Conservation (phyloP, 1,284 basidiomycete species). For the Veloporphyrellus conicus region DNA sequence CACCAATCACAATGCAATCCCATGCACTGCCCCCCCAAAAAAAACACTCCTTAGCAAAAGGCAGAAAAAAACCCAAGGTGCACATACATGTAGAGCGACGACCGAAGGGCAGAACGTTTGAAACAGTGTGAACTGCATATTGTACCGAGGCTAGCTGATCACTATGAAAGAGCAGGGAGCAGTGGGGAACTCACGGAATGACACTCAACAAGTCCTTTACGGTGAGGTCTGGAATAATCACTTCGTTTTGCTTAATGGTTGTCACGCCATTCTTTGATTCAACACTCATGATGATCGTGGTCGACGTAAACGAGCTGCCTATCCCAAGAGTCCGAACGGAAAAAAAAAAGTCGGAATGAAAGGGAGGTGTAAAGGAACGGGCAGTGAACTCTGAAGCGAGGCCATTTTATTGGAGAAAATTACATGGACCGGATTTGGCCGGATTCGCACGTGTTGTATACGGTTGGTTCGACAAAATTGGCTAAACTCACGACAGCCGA, state of each 20-base stretch:
- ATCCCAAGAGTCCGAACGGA: conserved; percentile 6
- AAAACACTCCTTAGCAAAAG: conserved; percentile 27
- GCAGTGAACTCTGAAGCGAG: background rate
- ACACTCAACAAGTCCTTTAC: conserved; percentile 83
- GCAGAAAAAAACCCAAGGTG: background rate
- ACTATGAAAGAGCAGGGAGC: background rate
- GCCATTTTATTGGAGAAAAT: conserved; percentile 27
- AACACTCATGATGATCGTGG: conserved; percentile 23
- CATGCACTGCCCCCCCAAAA: conserved; percentile 50
- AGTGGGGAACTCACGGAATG: conserved; percentile 68
- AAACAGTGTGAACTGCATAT: conserved; percentile 78
- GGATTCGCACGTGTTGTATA: conserved; percentile 31
- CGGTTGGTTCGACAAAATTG: too few relatives aligned
- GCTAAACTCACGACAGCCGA: too few relatives aligned
- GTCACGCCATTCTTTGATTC: conserved; percentile 20
- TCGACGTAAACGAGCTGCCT: conserved; percentile 4
- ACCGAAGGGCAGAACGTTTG: conserved; percentile 83
- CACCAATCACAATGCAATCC: conserved; percentile 71
- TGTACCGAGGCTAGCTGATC: background rate
- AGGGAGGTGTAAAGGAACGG: background rate
- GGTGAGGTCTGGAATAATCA: conserved; percentile 74
- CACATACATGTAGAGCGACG: conserved; percentile 74
- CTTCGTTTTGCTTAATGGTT: conserved; percentile 55
- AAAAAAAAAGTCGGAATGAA: background rate
- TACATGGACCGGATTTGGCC: conserved; percentile 19